These are phyloP conservation scores for Tolypocladium ophioglossoides DNA, from an alignment of 2,329 filamentous ascomycete genomes.

Conservation along the genomic window DNA sequence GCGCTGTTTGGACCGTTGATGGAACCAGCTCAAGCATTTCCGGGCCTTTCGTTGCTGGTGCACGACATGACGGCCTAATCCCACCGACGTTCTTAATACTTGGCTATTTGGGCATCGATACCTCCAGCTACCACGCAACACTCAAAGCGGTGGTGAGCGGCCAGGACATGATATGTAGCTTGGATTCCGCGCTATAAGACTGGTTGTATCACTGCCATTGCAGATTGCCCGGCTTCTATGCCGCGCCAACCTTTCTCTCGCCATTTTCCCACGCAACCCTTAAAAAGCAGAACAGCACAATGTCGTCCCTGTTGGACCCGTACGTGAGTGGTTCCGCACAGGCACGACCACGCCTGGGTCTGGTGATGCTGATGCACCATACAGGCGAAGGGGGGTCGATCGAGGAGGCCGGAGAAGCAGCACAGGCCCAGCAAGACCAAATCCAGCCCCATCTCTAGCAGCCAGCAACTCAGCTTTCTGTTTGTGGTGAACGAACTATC, in stretches of 20 bases:
- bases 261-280: neutral
- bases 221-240: neutral
- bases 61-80: slow-evolving; percentile 13
- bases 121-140: neutral
- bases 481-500: slow-evolving; percentile 27
- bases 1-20: neutral
- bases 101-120: slow-evolving; percentile 14
- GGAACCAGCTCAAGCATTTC: neutral
- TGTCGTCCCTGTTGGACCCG: neutral
- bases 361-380: neutral
- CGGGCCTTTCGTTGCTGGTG: neutral
- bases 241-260: neutral
- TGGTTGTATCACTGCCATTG: neutral
- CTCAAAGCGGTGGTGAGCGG: neutral
- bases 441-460: neutral
- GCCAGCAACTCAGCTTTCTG: slow-evolving; percentile 18
- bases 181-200: neutral
- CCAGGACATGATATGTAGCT: slow-evolving; percentile 9
- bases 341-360: neutral
- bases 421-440: neutral
- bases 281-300: neutral
- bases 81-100: slow-evolving; percentile 5
- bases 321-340: neutral
- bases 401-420: slow-evolving; percentile 1
- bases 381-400: neutral